Evolutionary conservation across 179 eudicot species (phyloP).

Genomic region (Corrigiola litoralis): DNA sequence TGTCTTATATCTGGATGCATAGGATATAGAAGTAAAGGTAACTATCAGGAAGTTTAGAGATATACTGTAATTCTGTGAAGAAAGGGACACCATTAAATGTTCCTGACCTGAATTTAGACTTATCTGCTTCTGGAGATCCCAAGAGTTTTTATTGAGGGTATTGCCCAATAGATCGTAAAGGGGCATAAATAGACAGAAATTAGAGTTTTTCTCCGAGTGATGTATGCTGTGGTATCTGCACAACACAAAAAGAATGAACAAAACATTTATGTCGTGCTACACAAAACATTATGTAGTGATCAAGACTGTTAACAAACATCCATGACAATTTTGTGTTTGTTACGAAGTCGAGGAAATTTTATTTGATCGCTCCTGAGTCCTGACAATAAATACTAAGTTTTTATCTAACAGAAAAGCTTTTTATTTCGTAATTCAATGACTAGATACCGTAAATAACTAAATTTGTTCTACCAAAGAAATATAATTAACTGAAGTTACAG

Average conservation of each 20-base stretch:
- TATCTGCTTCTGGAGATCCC: slow-evolving; percentile 65
- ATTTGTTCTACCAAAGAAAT: too few species aligned
- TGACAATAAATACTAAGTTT: too few species aligned
- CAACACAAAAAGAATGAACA: neutral
- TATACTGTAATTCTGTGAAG: neutral
- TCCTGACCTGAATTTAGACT: slow-evolving; percentile 39
- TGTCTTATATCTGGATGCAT: neutral
- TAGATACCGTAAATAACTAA: too few species aligned
- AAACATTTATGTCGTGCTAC: neutral
- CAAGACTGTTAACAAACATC: too few species aligned
- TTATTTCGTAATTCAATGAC: too few species aligned
- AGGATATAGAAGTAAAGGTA: neutral
- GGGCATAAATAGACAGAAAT: slow-evolving; percentile 92
- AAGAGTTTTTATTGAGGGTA: slow-evolving; percentile 53
- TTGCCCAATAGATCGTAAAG: slow-evolving; percentile 67
- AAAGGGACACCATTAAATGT: neutral
- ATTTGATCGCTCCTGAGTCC: too few species aligned
- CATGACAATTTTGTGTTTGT: too few species aligned
- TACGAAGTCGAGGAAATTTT: too few species aligned
- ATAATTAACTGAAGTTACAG: too few species aligned
- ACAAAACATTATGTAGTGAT: neutral
- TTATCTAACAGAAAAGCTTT: too few species aligned
- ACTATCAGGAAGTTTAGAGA: neutral
- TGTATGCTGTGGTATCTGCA: slow-evolving; percentile 83
- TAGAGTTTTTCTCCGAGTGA: slow-evolving; percentile 55